Conservation (phyloP, 2,329 filamentous ascomycete species). For the Monilinia vaccinii-corymbosi region DNA sequence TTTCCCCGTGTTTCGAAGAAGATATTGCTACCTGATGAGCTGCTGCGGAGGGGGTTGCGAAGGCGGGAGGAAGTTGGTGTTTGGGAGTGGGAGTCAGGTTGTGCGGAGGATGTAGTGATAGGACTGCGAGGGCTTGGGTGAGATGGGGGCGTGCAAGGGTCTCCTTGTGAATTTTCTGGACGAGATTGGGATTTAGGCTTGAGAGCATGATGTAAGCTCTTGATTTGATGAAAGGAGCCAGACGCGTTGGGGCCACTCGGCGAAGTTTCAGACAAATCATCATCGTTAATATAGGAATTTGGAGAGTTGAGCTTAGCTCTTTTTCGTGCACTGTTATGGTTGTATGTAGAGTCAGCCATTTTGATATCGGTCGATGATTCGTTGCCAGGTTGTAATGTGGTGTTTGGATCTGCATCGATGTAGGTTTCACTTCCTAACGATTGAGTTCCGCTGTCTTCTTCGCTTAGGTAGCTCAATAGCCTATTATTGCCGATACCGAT, state of each 20-base stretch:
- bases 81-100: background rate
- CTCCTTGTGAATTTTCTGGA: background rate
- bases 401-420: background rate
- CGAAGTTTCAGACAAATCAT: conserved; percentile 18
- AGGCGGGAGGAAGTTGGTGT: background rate
- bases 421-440: conserved; percentile 11
- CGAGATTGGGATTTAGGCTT: background rate
- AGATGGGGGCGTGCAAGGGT: conserved; percentile 13
- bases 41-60: conserved; percentile 8
- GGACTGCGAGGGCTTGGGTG: background rate
- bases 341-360: background rate
- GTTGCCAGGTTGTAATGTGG: background rate
- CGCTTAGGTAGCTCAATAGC: conserved; percentile 16
- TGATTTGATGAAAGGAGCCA: background rate
- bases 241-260: background rate
- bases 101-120: background rate
- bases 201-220: background rate
- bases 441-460: conserved; percentile 18
- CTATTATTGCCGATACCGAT: conserved; percentile 13
- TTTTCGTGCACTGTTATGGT: conserved; percentile 6
- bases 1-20: conserved; percentile 18
- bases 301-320: background rate
- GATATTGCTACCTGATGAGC: conserved; percentile 23
- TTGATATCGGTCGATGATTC: conserved; percentile 4
- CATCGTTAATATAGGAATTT: conserved; percentile 9